A percentile compares a stretch with the other conserved stretches of the same genome.
Conservation (phyloP, 768 basidiomycete species). For the Boletales sp. region DNA sequence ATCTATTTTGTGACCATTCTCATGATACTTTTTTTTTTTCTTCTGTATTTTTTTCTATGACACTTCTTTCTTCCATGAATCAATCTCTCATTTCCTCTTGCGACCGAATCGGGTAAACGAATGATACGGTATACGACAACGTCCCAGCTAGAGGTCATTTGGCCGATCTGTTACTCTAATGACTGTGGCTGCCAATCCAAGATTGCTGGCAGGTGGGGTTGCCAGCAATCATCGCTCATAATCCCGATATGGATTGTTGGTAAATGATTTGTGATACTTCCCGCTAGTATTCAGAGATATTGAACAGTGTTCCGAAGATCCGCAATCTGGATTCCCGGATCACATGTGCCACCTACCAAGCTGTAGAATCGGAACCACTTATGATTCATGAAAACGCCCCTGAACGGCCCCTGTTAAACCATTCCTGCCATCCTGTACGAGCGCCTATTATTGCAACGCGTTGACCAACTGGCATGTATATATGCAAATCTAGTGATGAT, state of each 20-base stretch:
- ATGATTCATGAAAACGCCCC: background rate
- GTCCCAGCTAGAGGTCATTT: background rate
- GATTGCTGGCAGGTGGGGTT: background rate
- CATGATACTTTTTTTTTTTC: background rate
- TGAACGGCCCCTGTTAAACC: background rate
- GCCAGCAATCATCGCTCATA: background rate
- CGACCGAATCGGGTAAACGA: background rate
- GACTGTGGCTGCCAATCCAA: background rate
- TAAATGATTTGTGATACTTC: too few species aligned
- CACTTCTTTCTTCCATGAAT: background rate
- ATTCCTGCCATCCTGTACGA: conserved; percentile 23
- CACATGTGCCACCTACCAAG: conserved; percentile 16
- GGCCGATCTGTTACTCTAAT: background rate
- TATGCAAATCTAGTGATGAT: too few species aligned
- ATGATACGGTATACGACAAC: background rate
- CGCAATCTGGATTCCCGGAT: conserved; percentile 4
- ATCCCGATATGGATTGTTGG: background rate
- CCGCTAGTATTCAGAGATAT: too few species aligned
- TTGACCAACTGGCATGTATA: background rate
- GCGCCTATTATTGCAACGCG: conserved; percentile 3
- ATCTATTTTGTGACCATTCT: background rate
- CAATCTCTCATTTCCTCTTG: background rate
- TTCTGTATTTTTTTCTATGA: background rate
- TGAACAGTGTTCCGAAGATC: background rate
- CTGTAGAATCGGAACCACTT: conserved; percentile 14